A percentile compares a stretch with the other conserved stretches of the same genome.
Conservation (phyloP, 2,329 filamentous ascomycete species). For the Arthroderma sp. region DNA sequence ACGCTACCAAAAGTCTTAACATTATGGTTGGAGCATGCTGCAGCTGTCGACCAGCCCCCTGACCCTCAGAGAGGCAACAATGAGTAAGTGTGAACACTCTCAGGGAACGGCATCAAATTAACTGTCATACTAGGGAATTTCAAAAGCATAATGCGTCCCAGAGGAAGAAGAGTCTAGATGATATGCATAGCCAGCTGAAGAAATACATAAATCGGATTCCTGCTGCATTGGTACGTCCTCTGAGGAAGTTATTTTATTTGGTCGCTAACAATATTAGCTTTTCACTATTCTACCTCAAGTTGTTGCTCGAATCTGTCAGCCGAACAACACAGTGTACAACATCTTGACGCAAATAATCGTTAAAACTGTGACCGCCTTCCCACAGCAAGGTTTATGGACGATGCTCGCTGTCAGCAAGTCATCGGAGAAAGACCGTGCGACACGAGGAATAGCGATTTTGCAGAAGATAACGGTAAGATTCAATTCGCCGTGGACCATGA, state of each 20-base stretch:
- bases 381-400: constrained; percentile 84
- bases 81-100: constrained; percentile 20
- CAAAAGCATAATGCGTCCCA: constrained; percentile 34
- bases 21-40: constrained; percentile 84
- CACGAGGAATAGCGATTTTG: constrained; percentile 36
- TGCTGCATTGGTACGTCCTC: constrained; percentile 28
- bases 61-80: constrained; percentile 38
- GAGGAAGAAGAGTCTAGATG: constrained; percentile 52
- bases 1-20: constrained; percentile 84
- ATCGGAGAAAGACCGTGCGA: constrained; percentile 54
- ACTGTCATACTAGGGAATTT: constrained; percentile 26
- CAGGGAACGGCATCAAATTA: constrained; percentile 1
- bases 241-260: neutral
- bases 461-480: constrained; percentile 27
- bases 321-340: constrained; percentile 62
- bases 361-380: constrained; percentile 75
- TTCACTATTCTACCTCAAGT: constrained; percentile 71
- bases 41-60: constrained; percentile 51
- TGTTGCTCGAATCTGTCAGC: constrained; percentile 87
- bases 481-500: neutral
- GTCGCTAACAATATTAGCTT: constrained; percentile 23
- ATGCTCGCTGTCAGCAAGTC: constrained; percentile 78
- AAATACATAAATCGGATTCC: constrained; percentile 55
- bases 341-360: constrained; percentile 66
- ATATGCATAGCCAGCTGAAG: constrained; percentile 60